phyloP scores from a whole-genome alignment of 2,329 filamentous ascomycete genomes.

The Cytospora piceae region DNA sequence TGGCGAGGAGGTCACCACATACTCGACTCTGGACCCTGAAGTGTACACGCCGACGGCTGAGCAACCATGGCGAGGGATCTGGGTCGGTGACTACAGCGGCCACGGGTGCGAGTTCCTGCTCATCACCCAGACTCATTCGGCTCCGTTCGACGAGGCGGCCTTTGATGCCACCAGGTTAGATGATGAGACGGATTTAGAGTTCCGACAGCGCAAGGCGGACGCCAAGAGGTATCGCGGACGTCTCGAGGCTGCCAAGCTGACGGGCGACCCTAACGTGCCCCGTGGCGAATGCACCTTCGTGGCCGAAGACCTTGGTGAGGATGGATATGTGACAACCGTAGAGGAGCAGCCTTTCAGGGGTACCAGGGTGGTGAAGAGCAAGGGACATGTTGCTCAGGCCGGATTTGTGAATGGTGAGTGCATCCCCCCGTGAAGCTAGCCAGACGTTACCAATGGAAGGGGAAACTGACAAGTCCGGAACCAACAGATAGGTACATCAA shows the following conservation, averaged over 20 bases:
- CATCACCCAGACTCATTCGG: slow-evolving; percentile 71
- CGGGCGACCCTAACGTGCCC: slow-evolving; percentile 88
- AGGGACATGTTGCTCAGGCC: slow-evolving; percentile 75
- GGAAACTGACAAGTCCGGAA: slow-evolving; percentile 16
- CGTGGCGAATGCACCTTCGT: slow-evolving; percentile 84
- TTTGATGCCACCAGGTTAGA: slow-evolving; percentile 41
- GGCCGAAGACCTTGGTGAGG: slow-evolving; percentile 73
- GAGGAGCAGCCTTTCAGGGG: slow-evolving; percentile 73
- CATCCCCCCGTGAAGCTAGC: background rate
- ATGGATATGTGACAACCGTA: slow-evolving; percentile 66
- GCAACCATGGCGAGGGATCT: slow-evolving; percentile 88
- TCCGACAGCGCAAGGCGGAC: slow-evolving; percentile 48
- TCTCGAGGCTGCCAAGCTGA: slow-evolving; percentile 86
- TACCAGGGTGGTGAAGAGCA: slow-evolving; percentile 71
- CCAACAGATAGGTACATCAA: slow-evolving; percentile 72
- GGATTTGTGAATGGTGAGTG: slow-evolving; percentile 73
- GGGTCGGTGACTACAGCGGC: slow-evolving; percentile 85
- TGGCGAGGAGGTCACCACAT: slow-evolving; percentile 63
- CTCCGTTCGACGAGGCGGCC: slow-evolving; percentile 44
- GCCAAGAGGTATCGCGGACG: slow-evolving; percentile 64
- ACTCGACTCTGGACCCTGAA: slow-evolving; percentile 69
- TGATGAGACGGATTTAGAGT: slow-evolving; percentile 51
- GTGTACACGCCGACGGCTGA: slow-evolving; percentile 79
- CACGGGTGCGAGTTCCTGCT: slow-evolving; percentile 90
- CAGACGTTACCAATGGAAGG: background rate